Percentiles rank a stretch among this genome's conserved stretches.
phyloP scores from a whole-genome alignment of 1,139 yeast genomes.

The Blastobotrys malaysiensis region DNA sequence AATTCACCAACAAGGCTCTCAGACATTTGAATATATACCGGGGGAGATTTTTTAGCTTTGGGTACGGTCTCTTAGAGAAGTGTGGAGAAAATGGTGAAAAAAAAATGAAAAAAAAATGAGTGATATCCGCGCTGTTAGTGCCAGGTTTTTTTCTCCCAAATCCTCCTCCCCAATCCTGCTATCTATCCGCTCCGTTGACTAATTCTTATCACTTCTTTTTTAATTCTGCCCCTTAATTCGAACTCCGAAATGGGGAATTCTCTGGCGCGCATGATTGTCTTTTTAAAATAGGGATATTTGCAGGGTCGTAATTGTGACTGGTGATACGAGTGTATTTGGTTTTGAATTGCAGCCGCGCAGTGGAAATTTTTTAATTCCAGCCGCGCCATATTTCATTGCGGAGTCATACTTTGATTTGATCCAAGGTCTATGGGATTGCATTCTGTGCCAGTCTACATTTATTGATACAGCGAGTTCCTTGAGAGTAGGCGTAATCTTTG shows the following conservation, averaged over 20 bases:
- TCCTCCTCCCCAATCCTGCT: neutral
- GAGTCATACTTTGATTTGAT: neutral
- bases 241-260: no score
- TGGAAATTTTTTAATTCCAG: neutral
- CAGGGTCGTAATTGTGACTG: no score
- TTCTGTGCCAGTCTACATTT: no score
- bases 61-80: neutral
- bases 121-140: conserved; percentile 3
- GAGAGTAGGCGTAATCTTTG: no score
- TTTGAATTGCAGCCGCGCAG: no score
- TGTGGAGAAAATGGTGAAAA: conserved; percentile 2
- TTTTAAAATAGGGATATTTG: no score
- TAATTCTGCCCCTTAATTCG: neutral
- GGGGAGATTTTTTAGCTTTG: neutral
- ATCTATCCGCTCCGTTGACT: conserved; percentile 2
- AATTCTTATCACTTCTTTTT: neutral
- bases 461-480: no score
- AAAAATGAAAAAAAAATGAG: neutral
- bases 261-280: no score
- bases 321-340: no score
- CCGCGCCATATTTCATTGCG: neutral
- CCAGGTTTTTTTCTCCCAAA: conserved; percentile 1
- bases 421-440: no score
- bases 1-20: conserved; percentile 16
- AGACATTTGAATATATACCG: conserved; percentile 3